Base-by-base conservation (phyloP, 768 basidiomycete genomes). In the Phylloporus sp. region DNA sequence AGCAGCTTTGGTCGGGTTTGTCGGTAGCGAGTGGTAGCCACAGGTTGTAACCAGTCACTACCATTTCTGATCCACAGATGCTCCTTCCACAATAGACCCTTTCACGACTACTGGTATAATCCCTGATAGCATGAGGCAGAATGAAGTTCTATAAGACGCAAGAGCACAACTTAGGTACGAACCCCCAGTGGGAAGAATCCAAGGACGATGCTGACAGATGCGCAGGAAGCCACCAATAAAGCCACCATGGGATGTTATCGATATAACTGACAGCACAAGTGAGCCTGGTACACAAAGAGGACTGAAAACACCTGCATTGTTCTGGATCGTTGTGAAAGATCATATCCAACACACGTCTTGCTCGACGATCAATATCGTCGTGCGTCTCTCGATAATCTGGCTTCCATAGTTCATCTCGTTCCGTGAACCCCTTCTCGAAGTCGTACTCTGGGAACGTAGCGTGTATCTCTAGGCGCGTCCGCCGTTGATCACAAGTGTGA, bases 401-500 rank as follows among this genome's bases (percentile, higher is more conserved):
- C 36, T 27, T 61, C 86, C 86, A 90, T 2, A 87, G 66, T 13
- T 73, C 64, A 59, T 91, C 88, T 8, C 75, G 68, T 59, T 90
- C 87, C 0, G 76, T 69, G 53, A 91, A 79, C 0, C 73, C 77
- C 0, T 65, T 59, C 57, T 89, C 85, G 40, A 88, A 76, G 2
- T 44, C 47, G 53, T 81, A 82, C 10, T 66, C 61, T 0, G 83
- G 80, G 16, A 64, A 64, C 3, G 40, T n/a, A 1, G 34, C 47
- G 2, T 51, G 59, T 39, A 90, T 81, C 35, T 77, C 73, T 0
- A 77, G 71, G 15, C 71, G 71, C 0, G 79, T 71, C n/a, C 69
- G 71, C 12, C 88, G 78, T 52, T 77, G 76, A 64, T 91, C 88
- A 59, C 87, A 91, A 0, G 86, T 88, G 57, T 89, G 85, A 2